Conservation (phyloP, 2,329 filamentous ascomycete species). For the Tolypocladium endophyticum region DNA sequence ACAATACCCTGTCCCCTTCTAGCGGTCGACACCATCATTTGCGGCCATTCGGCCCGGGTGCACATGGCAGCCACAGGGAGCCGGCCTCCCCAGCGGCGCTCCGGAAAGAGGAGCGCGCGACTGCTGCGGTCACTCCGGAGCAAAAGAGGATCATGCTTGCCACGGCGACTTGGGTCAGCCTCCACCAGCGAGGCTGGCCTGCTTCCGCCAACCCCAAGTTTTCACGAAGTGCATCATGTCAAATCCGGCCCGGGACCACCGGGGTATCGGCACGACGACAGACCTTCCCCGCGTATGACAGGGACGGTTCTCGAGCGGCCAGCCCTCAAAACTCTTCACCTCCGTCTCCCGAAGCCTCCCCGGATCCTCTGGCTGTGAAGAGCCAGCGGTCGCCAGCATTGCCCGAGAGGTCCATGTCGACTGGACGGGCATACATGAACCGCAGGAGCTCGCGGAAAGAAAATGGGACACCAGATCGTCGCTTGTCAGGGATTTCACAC, state of each 20-base stretch:
- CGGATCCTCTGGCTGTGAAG: background rate
- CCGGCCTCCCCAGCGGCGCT: conserved; percentile 8
- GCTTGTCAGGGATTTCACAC: background rate
- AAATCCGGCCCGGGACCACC: conserved; percentile 11
- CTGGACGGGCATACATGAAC: conserved; percentile 15
- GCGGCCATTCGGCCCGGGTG: conserved; percentile 19
- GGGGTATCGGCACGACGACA: conserved; percentile 4
- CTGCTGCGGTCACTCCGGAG: conserved; percentile 18
- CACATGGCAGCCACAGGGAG: conserved; percentile 8
- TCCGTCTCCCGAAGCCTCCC: background rate
- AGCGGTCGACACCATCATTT: conserved; percentile 36
- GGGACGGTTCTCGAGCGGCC: conserved; percentile 1
- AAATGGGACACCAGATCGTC: background rate
- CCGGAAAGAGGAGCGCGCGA: conserved; percentile 17
- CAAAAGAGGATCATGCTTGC: conserved; percentile 26
- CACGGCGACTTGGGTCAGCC: conserved; percentile 26
- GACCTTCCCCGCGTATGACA: conserved; percentile 6
- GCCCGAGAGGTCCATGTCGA: conserved; percentile 12
- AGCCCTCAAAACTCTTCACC: conserved; percentile 1
- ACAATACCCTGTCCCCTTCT: conserved; percentile 44
- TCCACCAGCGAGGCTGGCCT: conserved; percentile 25
- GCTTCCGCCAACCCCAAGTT: conserved; percentile 17
- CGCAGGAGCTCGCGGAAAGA: conserved; percentile 8
- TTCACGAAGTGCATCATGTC: conserved; percentile 11
- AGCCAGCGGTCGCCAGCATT: background rate